Percentiles rank a stretch among this genome's conserved stretches.
These are phyloP conservation scores for Trichoderma oligosporum DNA, from an alignment of 2,329 filamentous ascomycete genomes.

Conservation along the genomic window DNA sequence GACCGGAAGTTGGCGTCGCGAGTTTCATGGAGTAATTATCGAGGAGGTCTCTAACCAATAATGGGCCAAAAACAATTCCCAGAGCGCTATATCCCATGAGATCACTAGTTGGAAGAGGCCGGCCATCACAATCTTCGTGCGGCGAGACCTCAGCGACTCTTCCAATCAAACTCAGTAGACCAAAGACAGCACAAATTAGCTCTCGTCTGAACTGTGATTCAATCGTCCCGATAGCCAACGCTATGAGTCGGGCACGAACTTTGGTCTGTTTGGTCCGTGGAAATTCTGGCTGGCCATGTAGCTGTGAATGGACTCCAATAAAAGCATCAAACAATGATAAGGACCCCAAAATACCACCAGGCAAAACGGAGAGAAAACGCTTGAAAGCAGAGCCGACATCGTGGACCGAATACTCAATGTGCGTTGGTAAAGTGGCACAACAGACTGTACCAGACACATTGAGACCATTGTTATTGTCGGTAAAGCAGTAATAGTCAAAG, in stretches of 20 bases:
- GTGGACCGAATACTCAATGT: constrained; percentile 57
- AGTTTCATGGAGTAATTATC: constrained; percentile 48
- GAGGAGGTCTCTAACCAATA: constrained; percentile 57
- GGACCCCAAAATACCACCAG: constrained; percentile 64
- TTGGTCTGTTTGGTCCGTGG: constrained; percentile 52
- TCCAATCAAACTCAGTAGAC: constrained; percentile 59
- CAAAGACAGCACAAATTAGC: constrained; percentile 64
- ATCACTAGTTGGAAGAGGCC: constrained; percentile 52
- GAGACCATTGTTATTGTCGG: constrained; percentile 44
- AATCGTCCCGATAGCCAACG: constrained; percentile 58
- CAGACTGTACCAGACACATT: constrained; percentile 56
- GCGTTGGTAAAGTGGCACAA: constrained; percentile 55
- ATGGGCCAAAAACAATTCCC: constrained; percentile 62
- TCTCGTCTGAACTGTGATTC: constrained; percentile 58
- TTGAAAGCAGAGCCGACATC: constrained; percentile 68
- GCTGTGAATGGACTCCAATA: constrained; percentile 56
- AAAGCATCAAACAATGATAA: constrained; percentile 59
- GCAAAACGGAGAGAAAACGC: constrained; percentile 57
- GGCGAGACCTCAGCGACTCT: constrained; percentile 51
- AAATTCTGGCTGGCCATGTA: constrained; percentile 50
- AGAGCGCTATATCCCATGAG: constrained; percentile 62
- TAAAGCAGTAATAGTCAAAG: constrained; percentile 59
- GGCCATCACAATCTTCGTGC: constrained; percentile 49
- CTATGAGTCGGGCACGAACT: constrained; percentile 61
- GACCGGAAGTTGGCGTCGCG: constrained; percentile 40